Conservation (phyloP, 768 basidiomycete species). For the Chalciporus sphaerocephalus region DNA sequence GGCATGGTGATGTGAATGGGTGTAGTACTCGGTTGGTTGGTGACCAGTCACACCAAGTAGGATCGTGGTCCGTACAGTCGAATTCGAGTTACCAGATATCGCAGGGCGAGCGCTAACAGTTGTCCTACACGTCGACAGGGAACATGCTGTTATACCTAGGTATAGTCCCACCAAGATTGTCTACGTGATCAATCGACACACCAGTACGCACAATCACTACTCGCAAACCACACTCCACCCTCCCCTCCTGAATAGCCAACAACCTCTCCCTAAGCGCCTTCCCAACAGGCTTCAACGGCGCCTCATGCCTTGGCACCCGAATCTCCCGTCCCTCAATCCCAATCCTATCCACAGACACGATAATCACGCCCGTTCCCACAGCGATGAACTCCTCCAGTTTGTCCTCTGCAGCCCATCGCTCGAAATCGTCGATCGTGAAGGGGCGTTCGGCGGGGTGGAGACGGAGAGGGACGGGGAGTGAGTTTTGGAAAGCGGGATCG, state of each 20-base stretch:
- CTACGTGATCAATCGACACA: too few relatives aligned
- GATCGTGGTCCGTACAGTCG: too few relatives aligned
- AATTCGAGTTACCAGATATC: too few relatives aligned
- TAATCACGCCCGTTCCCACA: constrained; percentile 78
- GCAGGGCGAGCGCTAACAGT: too few relatives aligned
- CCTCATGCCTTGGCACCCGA: constrained; percentile 39
- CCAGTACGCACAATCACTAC: too few relatives aligned
- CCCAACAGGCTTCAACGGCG: constrained; percentile 53
- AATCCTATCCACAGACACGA: constrained; percentile 67
- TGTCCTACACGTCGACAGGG: too few relatives aligned
- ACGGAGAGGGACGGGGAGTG: constrained; percentile 21
- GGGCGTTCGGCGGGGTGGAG: constrained; percentile 50
- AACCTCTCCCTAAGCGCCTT: constrained; percentile 66
- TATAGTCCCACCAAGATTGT: too few relatives aligned
- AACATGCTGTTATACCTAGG: too few relatives aligned
- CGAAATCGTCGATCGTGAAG: constrained; percentile 61
- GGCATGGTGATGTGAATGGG: too few relatives aligned
- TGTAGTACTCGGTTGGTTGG: too few relatives aligned
- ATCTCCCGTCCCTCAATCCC: constrained; percentile 68
- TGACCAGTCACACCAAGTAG: too few relatives aligned
- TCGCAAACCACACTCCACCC: constrained; percentile 54
- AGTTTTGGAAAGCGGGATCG: constrained; percentile 48
- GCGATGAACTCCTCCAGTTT: constrained; percentile 78
- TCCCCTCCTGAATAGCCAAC: constrained; percentile 73
- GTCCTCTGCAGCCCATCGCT: constrained; percentile 50